These are phyloP conservation scores for Phaeosphaeria sp. DNA, from an alignment of 2,329 filamentous ascomycete species.

Conservation along the genomic window DNA sequence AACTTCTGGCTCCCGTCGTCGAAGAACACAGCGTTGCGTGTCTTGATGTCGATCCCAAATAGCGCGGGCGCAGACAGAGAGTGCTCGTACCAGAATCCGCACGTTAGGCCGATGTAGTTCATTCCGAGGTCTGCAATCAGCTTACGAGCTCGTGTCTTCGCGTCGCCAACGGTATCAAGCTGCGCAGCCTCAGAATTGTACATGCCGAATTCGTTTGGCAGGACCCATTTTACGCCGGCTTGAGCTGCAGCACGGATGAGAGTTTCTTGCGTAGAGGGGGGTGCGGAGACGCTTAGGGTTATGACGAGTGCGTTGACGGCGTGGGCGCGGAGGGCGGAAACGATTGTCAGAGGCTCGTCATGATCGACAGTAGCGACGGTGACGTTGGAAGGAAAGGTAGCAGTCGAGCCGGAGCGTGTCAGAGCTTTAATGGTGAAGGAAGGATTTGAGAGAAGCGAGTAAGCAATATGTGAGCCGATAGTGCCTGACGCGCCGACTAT, in stretches of 20 bases:
- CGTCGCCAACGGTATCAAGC: constrained; percentile 9
- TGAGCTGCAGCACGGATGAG: constrained; percentile 45
- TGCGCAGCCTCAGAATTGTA: constrained; percentile 32
- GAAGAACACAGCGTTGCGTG: constrained; percentile 35
- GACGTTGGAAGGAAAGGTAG: constrained; percentile 50
- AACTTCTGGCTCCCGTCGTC: constrained; percentile 38
- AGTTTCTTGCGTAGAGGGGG: constrained; percentile 35
- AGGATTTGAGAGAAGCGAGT: constrained; percentile 53
- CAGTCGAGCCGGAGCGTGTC: constrained; percentile 54
- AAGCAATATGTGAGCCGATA: constrained; percentile 39
- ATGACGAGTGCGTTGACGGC: constrained; percentile 50
- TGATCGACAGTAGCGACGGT: constrained; percentile 56
- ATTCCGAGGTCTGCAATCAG: constrained; percentile 30
- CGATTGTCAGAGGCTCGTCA: constrained; percentile 49
- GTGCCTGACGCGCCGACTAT: constrained; percentile 46
- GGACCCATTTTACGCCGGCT: constrained; percentile 47
- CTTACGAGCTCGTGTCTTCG: constrained; percentile 15
- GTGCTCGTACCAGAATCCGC: constrained; percentile 48
- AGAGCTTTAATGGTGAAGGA: constrained; percentile 59
- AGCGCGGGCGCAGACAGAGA: constrained; percentile 35
- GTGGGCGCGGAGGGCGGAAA: constrained; percentile 45
- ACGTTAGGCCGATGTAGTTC: constrained; percentile 29
- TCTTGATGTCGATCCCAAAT: constrained; percentile 46
- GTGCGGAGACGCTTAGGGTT: constrained; percentile 39
- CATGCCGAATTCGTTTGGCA: constrained; percentile 49